phyloP scores from a whole-genome alignment of 2,329 filamentous ascomycete genomes.

The Exophiala sp. region DNA sequence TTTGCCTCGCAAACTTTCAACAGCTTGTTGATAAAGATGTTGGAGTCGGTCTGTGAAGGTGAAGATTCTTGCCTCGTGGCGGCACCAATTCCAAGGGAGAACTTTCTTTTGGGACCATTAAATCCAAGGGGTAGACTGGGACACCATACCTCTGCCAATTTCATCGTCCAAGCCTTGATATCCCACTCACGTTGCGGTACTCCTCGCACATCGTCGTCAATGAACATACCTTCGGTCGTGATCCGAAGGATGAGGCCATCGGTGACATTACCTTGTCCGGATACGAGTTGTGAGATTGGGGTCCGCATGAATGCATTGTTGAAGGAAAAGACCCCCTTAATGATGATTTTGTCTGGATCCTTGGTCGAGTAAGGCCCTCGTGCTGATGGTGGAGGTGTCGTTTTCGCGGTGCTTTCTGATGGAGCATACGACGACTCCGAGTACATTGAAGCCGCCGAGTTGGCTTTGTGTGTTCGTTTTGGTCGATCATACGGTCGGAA shows the following conservation, averaged over 20 bases:
- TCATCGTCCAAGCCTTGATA: constrained; percentile 96
- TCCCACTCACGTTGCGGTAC: constrained; percentile 98
- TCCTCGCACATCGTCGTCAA: constrained; percentile 88
- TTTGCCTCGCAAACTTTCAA: constrained; percentile 55
- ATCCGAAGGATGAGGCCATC: constrained; percentile 90
- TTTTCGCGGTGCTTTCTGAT: constrained; percentile 77
- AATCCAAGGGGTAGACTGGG: constrained; percentile 47
- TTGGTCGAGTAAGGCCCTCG: constrained; percentile 78
- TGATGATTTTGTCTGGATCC: constrained; percentile 93
- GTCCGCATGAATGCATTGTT: constrained; percentile 83
- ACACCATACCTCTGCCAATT: constrained; percentile 84
- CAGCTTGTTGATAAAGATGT: constrained; percentile 48
- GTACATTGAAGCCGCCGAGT: constrained; percentile 66
- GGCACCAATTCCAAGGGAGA: constrained; percentile 12
- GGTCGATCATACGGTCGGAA: constrained; percentile 74
- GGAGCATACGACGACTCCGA: constrained; percentile 85
- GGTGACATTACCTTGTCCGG: constrained; percentile 78
- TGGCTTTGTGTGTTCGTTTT: constrained; percentile 54
- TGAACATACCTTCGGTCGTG: constrained; percentile 90
- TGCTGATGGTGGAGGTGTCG: constrained; percentile 75
- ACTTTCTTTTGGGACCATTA: constrained; percentile 4
- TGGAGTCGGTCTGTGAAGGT: constrained; percentile 11
- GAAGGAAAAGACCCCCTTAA: constrained; percentile 89
- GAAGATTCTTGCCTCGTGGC: constrained; percentile 10
- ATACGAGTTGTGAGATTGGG: constrained; percentile 86